These are phyloP conservation scores for Mucor lusitanicus DNA, from an alignment of 371 early-diverging fungal species.

Conservation along the genomic window DNA sequence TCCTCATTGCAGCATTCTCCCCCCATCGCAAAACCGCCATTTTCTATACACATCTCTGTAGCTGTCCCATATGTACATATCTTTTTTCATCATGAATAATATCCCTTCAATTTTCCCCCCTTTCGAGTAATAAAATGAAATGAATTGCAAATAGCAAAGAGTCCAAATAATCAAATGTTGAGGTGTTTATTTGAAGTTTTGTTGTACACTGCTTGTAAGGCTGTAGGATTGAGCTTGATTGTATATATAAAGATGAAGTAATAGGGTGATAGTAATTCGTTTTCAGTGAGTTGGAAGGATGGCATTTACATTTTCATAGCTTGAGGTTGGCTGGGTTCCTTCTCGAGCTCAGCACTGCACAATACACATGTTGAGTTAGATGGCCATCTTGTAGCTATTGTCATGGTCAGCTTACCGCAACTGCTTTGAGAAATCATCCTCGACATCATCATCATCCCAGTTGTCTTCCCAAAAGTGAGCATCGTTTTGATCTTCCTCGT, in stretches of 20 bases:
- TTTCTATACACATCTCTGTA: neutral
- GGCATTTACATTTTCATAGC: conserved; percentile 31
- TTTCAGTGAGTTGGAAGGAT: neutral
- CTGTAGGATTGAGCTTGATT: neutral
- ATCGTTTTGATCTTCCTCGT: conserved; percentile 76
- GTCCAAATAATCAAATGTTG: neutral
- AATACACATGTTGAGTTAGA: neutral
- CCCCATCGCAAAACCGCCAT: neutral
- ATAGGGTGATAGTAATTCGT: neutral
- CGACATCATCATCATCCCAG: conserved; percentile 92
- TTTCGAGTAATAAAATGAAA: neutral
- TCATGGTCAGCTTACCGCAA: conserved; percentile 54
- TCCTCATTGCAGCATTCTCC: neutral
- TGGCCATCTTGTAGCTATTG: neutral
- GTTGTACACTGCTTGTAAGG: neutral
- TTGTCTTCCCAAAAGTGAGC: conserved; percentile 84
- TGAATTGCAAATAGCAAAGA: neutral
- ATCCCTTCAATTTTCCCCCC: neutral
- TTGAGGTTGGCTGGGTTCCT: conserved; percentile 27
- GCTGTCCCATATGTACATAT: neutral
- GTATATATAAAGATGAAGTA: neutral
- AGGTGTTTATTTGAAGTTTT: neutral
- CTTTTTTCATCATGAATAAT: neutral
- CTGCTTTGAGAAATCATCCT: conserved; percentile 90
- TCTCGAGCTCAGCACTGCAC: conserved; percentile 29